Evolutionary conservation across 495 filamentous ascomycete species (phyloP), one percentile per base, ranked within the genome.

Genomic region (Pseudomonodictys pantanalensis): DNA sequence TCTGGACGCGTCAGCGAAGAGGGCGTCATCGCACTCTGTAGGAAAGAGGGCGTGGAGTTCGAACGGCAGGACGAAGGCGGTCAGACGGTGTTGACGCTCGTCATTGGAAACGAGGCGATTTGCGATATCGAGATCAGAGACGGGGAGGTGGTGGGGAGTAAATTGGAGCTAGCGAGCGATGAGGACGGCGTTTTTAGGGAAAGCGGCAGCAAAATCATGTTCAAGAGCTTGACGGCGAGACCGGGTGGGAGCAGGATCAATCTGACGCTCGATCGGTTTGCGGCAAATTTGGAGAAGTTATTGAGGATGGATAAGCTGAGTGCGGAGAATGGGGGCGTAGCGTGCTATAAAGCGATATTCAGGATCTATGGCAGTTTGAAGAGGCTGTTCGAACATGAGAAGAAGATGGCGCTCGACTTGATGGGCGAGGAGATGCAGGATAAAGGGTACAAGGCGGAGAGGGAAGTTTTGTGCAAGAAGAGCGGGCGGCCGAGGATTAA

Each of bases 281-380:
- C 87, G 18, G 80, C 77, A 39, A 97, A 96, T 72, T 74, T 98
- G 43, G 86, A 89, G 66, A 81, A 86, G 60, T 75, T 97, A 39
- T 86, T 88, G 1, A 79, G 76, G 7, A 77, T 95, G 60, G 93
- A 98, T 69, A 86, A 83, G 63, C 78, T 96, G 58, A 92, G 92
- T 70, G 73, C 78, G 20, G 86, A 85, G 29, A 77, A 64, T 18
- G 60, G 60, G 7, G 53, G 60, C 4, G 58, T 96, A 9, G 93
- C 92, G 63, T 91, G 93, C 71, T 90, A 91, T 68, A 89, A 93
- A 71, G 93, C 91, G 5, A 78, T 97, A 15, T 87, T 87, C 28
- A 91, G 91, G 6, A 77, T 98, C 4, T 86, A 85, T 69, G 78
- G 77, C 46, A 87, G 85, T 59, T 71, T 92, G 26, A 69, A 74